Conservation (phyloP, 1,284 basidiomycete genomes). For the Ustilago bromivora region DNA sequence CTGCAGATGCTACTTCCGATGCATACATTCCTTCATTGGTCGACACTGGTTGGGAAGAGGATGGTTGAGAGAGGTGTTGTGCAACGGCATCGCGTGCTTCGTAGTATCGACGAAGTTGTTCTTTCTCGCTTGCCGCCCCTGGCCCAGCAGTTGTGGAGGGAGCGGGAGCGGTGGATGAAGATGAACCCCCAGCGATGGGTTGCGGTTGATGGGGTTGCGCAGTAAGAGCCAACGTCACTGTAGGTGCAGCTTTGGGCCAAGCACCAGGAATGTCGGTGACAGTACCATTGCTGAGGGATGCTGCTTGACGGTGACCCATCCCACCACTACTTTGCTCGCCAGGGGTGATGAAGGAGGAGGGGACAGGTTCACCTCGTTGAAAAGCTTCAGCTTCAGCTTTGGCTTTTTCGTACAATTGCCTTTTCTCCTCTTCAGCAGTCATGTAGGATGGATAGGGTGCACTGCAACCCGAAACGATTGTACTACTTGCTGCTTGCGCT, state of each 20-base stretch:
- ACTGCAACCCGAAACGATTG: conserved; percentile 33
- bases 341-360: not conserved
- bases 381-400: conserved; percentile 53
- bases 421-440: conserved; percentile 61
- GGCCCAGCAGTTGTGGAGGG: not conserved
- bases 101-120: conserved; percentile 59
- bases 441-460: conserved; percentile 50
- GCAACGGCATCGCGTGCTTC: conserved; percentile 57
- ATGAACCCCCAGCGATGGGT: not conserved
- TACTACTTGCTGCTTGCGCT: not conserved
- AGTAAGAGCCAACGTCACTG: not conserved
- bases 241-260: conserved; percentile 14
- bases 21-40: conserved; percentile 19
- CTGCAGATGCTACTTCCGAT: conserved; percentile 42
- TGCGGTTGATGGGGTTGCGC: not conserved
- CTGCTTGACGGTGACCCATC: conserved; percentile 16
- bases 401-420: conserved; percentile 55
- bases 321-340: not conserved
- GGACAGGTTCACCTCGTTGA: conserved; percentile 34
- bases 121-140: conserved; percentile 45
- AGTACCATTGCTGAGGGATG: conserved; percentile 22
- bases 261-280: conserved; percentile 18
- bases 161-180: not conserved
- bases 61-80: conserved; percentile 28
- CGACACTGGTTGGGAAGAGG: not conserved